phyloP scores from a whole-genome alignment of 148 eudicot species.

The Dysphania ambrosioides region DNA sequence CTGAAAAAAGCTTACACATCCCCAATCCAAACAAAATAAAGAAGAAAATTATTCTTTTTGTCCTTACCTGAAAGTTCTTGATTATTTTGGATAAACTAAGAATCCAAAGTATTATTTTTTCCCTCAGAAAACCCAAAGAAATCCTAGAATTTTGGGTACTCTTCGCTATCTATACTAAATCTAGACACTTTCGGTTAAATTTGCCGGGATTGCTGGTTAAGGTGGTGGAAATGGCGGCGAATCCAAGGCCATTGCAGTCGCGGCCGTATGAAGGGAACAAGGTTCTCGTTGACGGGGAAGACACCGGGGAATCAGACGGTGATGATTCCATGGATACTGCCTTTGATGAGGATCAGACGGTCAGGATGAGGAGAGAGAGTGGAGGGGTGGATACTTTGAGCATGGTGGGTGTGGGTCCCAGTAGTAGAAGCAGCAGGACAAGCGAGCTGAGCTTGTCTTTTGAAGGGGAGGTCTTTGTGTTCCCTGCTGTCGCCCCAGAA shows the following conservation, averaged over 20 bases:
- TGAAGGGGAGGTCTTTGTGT: constrained; percentile 46
- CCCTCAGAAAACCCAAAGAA: too few species aligned
- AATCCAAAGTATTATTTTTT: too few species aligned
- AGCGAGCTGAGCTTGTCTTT: constrained; percentile 43
- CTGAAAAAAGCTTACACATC: too few species aligned
- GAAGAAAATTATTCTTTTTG: too few species aligned
- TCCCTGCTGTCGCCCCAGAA: constrained; percentile 40
- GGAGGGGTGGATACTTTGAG: too few species aligned
- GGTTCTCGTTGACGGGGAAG: constrained; percentile 1
- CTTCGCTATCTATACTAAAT: too few species aligned
- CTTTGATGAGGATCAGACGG: constrained; percentile 21
- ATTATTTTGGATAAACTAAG: too few species aligned
- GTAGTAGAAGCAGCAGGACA: constrained; percentile 6
- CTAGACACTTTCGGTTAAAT: too few species aligned
- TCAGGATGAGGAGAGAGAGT: constrained; percentile 24
- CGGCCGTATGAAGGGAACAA: constrained; percentile 20
- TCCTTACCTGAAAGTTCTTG: too few species aligned
- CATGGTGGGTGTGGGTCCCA: too few species aligned
- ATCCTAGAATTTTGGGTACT: too few species aligned
- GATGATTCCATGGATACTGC: constrained; percentile 21
- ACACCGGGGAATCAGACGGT: constrained; percentile 25
- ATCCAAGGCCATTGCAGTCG: constrained; percentile 24
- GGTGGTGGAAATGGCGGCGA: constrained; percentile 1
- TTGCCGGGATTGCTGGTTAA: background rate
- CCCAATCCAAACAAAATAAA: too few species aligned